Base-by-base conservation (phyloP, 2,329 filamentous ascomycete species). In the Colletotrichum liriopes region DNA sequence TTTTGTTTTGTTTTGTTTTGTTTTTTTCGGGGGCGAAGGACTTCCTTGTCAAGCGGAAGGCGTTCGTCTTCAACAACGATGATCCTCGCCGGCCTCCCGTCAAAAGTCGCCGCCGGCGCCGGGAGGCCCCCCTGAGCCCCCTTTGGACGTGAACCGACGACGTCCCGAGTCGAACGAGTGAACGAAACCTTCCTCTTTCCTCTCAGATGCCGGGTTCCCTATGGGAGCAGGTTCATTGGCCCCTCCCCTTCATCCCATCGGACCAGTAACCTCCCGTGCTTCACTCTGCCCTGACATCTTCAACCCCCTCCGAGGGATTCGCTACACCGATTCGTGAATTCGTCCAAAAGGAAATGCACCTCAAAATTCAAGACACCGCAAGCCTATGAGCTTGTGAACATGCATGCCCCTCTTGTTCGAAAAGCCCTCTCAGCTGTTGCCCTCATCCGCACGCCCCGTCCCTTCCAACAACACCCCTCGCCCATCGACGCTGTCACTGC, bases 241-340 rank as follows among this genome's bases (percentile, higher is more conserved):
- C 32, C 20, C 18, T 1, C 59, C 23, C 8, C 16, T 32, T 41
- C 23, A 54, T 23, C 37, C 11, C 26, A 55, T 43, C 29, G 26
- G 29, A 32, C 61, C 61, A 35, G 20, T 35, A 32, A 45, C 26
- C 37, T 43, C n/a, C 14, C 26, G 43, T n/a, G 32, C 20, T 23
- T 26, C 32, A 9, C 9, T 18, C 47, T 39, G 60, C 60, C 60
- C 45, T 52, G 45, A 18, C 11, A 26, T 52, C 32, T 5, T 16
- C 3, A 41, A 43, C 47, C 35, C 35, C 35, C 49, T 64, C 20
- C 18, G 45, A n/a, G 37, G 32, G 43, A 43, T 55, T 64, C 61
- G 49, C 61, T 55, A 55, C 61, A 64, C 61, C 18, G 61, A 54
- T 64, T 64, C 49, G 61, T 37, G 61, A 55, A 64, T 64, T 64